phyloP scores from a whole-genome alignment of 1,284 basidiomycete species.

The Ceratobasidium sp. region DNA sequence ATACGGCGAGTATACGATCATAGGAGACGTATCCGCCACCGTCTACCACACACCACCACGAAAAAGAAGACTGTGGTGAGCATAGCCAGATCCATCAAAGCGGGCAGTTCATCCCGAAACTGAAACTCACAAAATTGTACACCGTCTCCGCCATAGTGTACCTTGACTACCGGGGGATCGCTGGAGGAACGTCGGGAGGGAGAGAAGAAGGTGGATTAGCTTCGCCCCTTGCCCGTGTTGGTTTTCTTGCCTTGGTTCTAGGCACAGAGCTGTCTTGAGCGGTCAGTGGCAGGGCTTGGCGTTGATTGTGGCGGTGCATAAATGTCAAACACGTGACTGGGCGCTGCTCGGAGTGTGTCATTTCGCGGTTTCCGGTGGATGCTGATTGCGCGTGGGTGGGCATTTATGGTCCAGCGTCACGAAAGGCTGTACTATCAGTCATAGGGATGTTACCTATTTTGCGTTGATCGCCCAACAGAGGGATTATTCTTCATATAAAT shows the following conservation, averaged over 20 bases:
- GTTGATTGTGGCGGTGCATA: slow-evolving; percentile 41
- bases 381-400: neutral
- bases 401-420: no score
- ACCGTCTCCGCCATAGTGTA: slow-evolving; percentile 27
- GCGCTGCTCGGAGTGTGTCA: neutral
- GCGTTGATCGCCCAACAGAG: no score
- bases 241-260: neutral
- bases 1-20: slow-evolving; percentile 17
- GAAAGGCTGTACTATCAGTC: neutral
- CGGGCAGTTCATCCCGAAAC: neutral
- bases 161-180: slow-evolving; percentile 16
- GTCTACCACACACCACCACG: slow-evolving; percentile 11
- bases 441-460: no score
- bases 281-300: slow-evolving; percentile 10
- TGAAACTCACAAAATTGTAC: slow-evolving; percentile 33
- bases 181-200: slow-evolving; percentile 14
- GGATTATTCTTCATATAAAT: no score
- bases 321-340: neutral
- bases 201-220: neutral
- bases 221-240: neutral
- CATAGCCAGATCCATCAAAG: neutral
- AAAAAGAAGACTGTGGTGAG: neutral
- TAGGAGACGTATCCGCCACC: slow-evolving; percentile 35
- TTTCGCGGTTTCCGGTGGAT: neutral
- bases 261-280: slow-evolving; percentile 5